phyloP scores from a whole-genome alignment of 257 asterid species.

The Lavandula angustifolia region DNA sequence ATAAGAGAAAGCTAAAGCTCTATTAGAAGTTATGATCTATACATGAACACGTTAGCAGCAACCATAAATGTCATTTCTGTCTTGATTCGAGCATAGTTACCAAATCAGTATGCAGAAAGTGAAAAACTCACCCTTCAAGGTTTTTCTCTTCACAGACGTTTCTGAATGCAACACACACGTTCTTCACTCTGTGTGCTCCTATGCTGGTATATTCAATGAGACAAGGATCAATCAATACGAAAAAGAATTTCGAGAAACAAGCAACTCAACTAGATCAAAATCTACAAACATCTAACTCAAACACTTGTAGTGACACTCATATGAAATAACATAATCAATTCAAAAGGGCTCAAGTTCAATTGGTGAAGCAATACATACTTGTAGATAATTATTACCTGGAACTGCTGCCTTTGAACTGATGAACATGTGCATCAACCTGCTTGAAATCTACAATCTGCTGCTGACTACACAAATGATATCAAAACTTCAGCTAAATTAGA shows the following conservation, averaged over 20 bases:
- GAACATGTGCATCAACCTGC: slow-evolving; percentile 72
- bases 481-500: slow-evolving; percentile 15
- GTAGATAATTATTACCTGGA: slow-evolving; percentile 48
- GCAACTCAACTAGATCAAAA: slow-evolving; percentile 28
- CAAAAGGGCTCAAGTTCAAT: slow-evolving; percentile 12
- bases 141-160: slow-evolving; percentile 66
- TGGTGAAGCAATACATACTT: not conserved
- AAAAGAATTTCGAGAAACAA: not conserved
- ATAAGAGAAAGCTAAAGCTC: not conserved
- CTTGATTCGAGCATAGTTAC: not conserved
- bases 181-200: slow-evolving; percentile 72
- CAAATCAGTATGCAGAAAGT: slow-evolving; percentile 16
- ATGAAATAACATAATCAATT: not conserved
- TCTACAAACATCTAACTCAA: slow-evolving; percentile 1
- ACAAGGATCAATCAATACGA: not conserved
- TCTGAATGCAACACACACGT: slow-evolving; percentile 58
- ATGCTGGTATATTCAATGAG: slow-evolving; percentile 45
- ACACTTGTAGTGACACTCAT: slow-evolving; percentile 10
- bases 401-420: slow-evolving; percentile 79
- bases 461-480: slow-evolving; percentile 39
- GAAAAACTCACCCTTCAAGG: slow-evolving; percentile 62
- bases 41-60: not conserved
- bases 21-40: not conserved
- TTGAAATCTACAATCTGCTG: slow-evolving; percentile 65
- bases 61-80: not conserved